phyloP scores from a whole-genome alignment of 2,329 filamentous ascomycete species.

The Penicillium sp. region DNA sequence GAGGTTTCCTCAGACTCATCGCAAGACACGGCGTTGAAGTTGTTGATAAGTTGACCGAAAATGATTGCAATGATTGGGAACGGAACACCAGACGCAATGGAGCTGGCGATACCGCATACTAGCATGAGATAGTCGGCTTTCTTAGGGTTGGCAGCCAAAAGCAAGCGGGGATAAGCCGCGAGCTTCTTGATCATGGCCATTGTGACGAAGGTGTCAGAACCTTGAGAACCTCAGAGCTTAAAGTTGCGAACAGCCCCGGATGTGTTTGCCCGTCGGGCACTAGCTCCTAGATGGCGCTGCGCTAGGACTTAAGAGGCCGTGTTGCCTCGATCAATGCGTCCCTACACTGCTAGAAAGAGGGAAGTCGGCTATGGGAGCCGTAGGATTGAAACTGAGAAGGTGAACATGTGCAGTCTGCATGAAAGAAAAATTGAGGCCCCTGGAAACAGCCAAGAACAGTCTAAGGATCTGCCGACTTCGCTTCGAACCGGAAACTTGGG shows the following conservation, averaged over 20 bases:
- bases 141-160: constrained; percentile 40
- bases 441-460: constrained; percentile 3
- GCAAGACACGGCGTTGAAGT: constrained; percentile 37
- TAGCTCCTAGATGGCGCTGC: not conserved
- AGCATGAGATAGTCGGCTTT: constrained; percentile 29
- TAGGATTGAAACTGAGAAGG: not conserved
- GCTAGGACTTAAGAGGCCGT: not conserved
- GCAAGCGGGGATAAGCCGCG: constrained; percentile 34
- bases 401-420: not conserved
- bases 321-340: not conserved
- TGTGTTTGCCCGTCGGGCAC: not conserved
- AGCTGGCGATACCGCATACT: constrained; percentile 25
- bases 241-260: not conserved
- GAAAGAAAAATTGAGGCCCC: not conserved
- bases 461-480: constrained; percentile 16
- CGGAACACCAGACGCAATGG: constrained; percentile 40
- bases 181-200: constrained; percentile 34
- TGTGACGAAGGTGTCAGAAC: constrained; percentile 1
- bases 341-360: not conserved
- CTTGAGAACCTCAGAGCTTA: not conserved
- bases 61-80: constrained; percentile 42
- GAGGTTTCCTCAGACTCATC: not conserved
- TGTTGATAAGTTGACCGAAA: constrained; percentile 41
- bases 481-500: constrained; percentile 4
- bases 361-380: not conserved